Evolutionary conservation across 2,329 filamentous ascomycete species (phyloP).

Genomic region (Trichoderma polysporum): DNA sequence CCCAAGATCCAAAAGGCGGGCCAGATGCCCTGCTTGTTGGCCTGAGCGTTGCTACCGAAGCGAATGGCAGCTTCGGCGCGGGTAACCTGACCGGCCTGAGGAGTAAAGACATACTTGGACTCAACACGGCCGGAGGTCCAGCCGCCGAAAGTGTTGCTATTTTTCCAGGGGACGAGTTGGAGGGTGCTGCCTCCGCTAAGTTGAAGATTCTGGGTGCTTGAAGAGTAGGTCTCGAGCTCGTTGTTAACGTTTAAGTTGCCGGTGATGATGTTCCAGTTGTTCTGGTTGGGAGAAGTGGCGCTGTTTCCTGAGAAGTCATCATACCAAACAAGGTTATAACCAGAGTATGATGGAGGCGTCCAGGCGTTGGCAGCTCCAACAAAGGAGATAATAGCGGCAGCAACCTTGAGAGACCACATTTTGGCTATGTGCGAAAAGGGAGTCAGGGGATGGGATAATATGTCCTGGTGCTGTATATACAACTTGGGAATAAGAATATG

Average conservation of each 20-base stretch:
- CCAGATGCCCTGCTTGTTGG: slow-evolving; percentile 55
- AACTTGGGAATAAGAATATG: slow-evolving; percentile 8
- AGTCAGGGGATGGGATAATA: neutral
- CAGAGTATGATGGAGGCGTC: slow-evolving; percentile 40
- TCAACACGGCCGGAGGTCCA: slow-evolving; percentile 60
- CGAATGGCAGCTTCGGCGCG: slow-evolving; percentile 48
- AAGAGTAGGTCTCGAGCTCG: slow-evolving; percentile 52
- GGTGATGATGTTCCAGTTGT: slow-evolving; percentile 44
- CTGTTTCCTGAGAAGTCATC: slow-evolving; percentile 43
- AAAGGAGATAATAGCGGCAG: slow-evolving; percentile 32
- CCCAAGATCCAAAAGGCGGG: slow-evolving; percentile 60
- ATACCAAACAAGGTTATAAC: slow-evolving; percentile 43
- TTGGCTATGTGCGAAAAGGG: slow-evolving; percentile 1
- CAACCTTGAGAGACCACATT: slow-evolving; percentile 17
- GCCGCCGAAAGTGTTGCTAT: slow-evolving; percentile 33
- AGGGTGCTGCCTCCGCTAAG: slow-evolving; percentile 50
- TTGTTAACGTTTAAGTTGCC: slow-evolving; percentile 49
- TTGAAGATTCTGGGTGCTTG: slow-evolving; percentile 48
- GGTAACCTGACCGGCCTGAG: slow-evolving; percentile 45
- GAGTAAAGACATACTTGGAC: slow-evolving; percentile 48
- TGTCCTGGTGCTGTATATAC: slow-evolving; percentile 11
- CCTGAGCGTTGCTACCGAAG: slow-evolving; percentile 43
- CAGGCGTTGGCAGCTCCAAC: slow-evolving; percentile 37
- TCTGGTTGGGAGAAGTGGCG: slow-evolving; percentile 35
- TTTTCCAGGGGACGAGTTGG: slow-evolving; percentile 50